Percentiles rank a stretch among this genome's conserved stretches.
Conservation (phyloP, 2,329 filamentous ascomycete species). For the Paraconiothyrium brasiliense region DNA sequence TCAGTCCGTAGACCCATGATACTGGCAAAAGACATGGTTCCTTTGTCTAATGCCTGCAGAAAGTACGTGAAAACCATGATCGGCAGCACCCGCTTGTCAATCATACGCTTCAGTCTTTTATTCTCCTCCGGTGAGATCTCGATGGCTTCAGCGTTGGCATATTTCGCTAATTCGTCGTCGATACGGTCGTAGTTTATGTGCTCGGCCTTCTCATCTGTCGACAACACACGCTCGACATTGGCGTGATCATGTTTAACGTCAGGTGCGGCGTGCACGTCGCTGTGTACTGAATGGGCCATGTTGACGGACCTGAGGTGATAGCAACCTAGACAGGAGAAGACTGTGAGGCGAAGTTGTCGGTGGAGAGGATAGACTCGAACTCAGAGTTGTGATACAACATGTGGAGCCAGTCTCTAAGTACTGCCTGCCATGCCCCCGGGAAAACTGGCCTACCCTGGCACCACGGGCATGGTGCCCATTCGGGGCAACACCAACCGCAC, state of each 20-base stretch:
- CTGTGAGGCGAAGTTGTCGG: constrained; percentile 24
- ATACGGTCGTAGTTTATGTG: constrained; percentile 67
- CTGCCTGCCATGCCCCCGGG: background rate
- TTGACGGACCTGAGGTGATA: constrained; percentile 19
- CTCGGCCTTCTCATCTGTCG: constrained; percentile 59
- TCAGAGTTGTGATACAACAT: constrained; percentile 23
- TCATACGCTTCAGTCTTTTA: constrained; percentile 68
- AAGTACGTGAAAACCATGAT: constrained; percentile 81
- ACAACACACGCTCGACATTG: constrained; percentile 61
- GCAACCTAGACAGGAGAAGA: constrained; percentile 12
- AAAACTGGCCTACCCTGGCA: constrained; percentile 10
- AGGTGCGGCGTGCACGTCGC: constrained; percentile 28
- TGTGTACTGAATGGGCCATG: constrained; percentile 34
- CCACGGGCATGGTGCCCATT: constrained; percentile 18
- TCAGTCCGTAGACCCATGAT: constrained; percentile 68
- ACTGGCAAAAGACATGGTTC: constrained; percentile 69
- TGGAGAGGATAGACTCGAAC: constrained; percentile 25
- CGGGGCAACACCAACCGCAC: constrained; percentile 15
- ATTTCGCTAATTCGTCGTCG: constrained; percentile 76
- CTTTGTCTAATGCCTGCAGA: constrained; percentile 72
- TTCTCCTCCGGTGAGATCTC: constrained; percentile 69
- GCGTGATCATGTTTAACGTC: constrained; percentile 46
- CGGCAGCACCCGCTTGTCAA: constrained; percentile 72
- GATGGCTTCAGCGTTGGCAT: constrained; percentile 65
- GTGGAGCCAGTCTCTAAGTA: constrained; percentile 20